phyloP scores from a whole-genome alignment of 495 filamentous ascomycete genomes.

The Letharia lupina region DNA sequence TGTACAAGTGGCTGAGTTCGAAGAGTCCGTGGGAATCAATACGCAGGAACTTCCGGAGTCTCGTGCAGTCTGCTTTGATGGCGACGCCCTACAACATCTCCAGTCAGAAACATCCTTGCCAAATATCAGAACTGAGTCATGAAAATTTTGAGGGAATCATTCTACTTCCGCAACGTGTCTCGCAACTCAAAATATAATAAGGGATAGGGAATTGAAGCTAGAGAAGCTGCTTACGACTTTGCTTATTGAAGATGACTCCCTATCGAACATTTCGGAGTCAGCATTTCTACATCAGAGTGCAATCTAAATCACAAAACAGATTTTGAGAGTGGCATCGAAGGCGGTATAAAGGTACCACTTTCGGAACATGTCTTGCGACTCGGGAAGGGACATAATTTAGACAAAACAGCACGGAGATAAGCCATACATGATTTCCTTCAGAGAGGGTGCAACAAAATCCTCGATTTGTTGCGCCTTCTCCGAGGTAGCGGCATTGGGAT shows the following conservation, averaged over 20 bases:
- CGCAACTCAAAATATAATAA: not conserved
- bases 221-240: conserved; percentile 41
- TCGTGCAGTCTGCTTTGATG: conserved; percentile 63
- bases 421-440: conserved; percentile 51
- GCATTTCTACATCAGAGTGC: not conserved
- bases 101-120: not conserved
- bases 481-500: conserved; percentile 34
- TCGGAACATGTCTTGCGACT: not conserved
- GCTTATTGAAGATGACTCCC: conserved; percentile 54
- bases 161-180: not conserved
- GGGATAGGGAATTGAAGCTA: not conserved
- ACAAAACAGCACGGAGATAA: not conserved
- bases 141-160: not conserved
- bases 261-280: not conserved
- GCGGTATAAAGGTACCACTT: not conserved
- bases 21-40: conserved; percentile 58
- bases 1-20: conserved; percentile 75
- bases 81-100: conserved; percentile 46
- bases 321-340: not conserved
- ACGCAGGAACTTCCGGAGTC: conserved; percentile 56
- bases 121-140: not conserved
- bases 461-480: conserved; percentile 21
- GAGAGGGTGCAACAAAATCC: conserved; percentile 57
- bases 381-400: not conserved
- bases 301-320: not conserved